Evolutionary conservation across 495 filamentous ascomycete species (phyloP), one percentile per base, ranked within the genome.

Genomic region (Bombardia bombarda): DNA sequence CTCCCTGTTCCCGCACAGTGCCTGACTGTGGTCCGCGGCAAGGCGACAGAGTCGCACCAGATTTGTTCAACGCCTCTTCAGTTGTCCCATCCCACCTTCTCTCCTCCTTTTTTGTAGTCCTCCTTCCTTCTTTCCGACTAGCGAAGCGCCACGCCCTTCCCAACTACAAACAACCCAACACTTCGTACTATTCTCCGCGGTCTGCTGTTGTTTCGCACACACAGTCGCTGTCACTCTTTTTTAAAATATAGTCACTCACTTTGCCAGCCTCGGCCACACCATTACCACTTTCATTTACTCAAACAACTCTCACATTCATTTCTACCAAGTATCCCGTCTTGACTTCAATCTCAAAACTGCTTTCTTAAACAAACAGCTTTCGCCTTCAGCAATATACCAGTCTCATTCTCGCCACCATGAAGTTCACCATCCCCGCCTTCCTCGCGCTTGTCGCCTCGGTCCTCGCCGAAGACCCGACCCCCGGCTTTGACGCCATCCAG

Each of bases 371-470:
- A 22, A 13, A 31, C 17, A 32, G 16, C 9, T 32, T 30, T 21
- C 33, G 20, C 32, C 42, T 33, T 26, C 14, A 24, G 45, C 21
- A 17, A 40, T 21, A 26, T 24, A 7, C 21, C 26, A 16, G 16
- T 14, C 18, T 31, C 32, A 41, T 31, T 14, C 23, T 31, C 14
- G 40, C 40, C 65, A 73, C 65, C 38, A 74, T 74, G 70, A 62
- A 58, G 41, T 69, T 63, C 54, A 46, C 63, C 32, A 47, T 63
- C 46, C 58, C 67, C 32, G 47, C 70, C 43, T 36, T 65, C 58
- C 49, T 72, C 57, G 69, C 66, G 36, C 50, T 71, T 42, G 68
- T 63, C 51, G 51, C 49, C 52, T 51, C 57, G 34, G 63, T 51
- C 45, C 34, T 69, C 19, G 69, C 67, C 52, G 65, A 69, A 57